Evolutionary conservation across 805 yeast species (phyloP), one percentile per base, ranked within the genome.

Genomic region (Saccharomycopsis malanga): DNA sequence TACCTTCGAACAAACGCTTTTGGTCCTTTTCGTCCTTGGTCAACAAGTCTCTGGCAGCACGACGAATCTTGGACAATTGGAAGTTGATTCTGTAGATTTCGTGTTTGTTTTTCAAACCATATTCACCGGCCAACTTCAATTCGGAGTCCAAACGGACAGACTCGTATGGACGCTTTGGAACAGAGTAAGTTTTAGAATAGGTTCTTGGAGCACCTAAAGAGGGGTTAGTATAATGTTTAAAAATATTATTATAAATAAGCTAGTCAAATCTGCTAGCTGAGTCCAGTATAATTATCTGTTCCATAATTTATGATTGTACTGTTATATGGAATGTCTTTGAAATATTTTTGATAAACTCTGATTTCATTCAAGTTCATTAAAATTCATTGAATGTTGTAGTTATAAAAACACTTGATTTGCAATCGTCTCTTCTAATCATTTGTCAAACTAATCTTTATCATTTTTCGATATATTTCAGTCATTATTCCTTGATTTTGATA

Each of bases 11-110:
- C 69, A 93, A 84, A 81, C 98, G 88, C 87, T 89, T 93, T 83
- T 96, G 97, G 77, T 93, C 98, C 83, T 93, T 93, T 81, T 93
- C 98, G 69, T 93, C 98, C 81, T 96, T 88, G 81, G 98, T 93
- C 76, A 93, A 83, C 68, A 93, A 80, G 70, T 93, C 98, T 85
- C 98, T 95, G 70, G 98, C 98, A 73, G 98, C 98, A 81, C 98
- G 88, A 81, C 98, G 89, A 72, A 93, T 91, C 83, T 93, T 93
- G 58, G 98, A 93, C 69, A 93, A 86, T 79, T 93, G 98, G 83
- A 85, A 87, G 73, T 94, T 94, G 72, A 93, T 89, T 85, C 98
- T 88, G 95, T 93, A 93, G 74, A 93, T 87, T 79, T 93, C 98
- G 73, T 94, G 87, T 91, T 93, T 93, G 96, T 93, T 93, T 81